phyloP scores from a whole-genome alignment of 1,284 basidiomycete species.

The Inonotus obliquus region DNA sequence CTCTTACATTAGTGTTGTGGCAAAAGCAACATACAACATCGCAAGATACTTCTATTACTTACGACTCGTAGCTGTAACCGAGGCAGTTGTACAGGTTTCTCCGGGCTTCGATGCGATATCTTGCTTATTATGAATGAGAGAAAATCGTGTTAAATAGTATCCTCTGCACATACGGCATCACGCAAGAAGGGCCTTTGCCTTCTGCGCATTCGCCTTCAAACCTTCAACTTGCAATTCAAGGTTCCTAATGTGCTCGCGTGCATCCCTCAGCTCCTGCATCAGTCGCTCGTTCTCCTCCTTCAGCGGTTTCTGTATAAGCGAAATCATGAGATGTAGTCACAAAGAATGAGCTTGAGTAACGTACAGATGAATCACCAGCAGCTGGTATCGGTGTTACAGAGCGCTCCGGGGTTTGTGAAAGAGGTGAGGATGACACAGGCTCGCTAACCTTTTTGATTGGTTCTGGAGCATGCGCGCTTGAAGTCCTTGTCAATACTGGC shows the following conservation, averaged over 20 bases:
- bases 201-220: conserved; percentile 67
- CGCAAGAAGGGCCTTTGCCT: conserved; percentile 37
- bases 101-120: too few relatives aligned
- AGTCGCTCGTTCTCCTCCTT: conserved; percentile 60
- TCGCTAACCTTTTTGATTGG: conserved; percentile 7
- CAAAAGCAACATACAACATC: too few relatives aligned
- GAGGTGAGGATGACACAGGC: conserved; percentile 26
- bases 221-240: conserved; percentile 81
- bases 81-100: background rate
- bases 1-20: too few relatives aligned
- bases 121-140: background rate
- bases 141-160: background rate
- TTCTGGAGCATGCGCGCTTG: conserved; percentile 23
- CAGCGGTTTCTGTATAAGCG: conserved; percentile 25
- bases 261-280: conserved; percentile 63
- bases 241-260: conserved; percentile 73
- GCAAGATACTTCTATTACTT: too few relatives aligned
- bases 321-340: conserved; percentile 7
- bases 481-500: conserved; percentile 24
- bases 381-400: conserved; percentile 27
- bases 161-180: background rate
- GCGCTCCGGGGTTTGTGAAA: conserved; percentile 25
- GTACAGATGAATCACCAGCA: conserved; percentile 26
- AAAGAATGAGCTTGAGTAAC: conserved; percentile 13
- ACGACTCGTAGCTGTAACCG: too few relatives aligned